These are phyloP conservation scores for Leishmania guyanensis DNA, from an alignment of 208 protist genomes.

Conservation along the genomic window DNA sequence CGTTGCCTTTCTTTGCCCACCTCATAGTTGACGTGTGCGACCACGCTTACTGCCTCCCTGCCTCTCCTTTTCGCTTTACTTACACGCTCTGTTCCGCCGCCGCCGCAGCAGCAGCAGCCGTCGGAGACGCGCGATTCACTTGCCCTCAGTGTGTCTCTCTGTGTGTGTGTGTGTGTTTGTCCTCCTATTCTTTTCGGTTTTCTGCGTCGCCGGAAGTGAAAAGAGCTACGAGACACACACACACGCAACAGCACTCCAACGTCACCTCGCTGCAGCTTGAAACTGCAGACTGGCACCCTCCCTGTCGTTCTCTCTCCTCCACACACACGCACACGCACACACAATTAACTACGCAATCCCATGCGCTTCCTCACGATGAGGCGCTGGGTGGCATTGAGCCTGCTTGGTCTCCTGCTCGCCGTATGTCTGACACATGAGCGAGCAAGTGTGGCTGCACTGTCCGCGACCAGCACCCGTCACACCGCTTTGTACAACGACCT, in stretches of 20 bases:
- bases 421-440: constrained; percentile 14
- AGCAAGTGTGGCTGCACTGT: constrained; percentile 12
- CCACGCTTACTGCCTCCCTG: no score
- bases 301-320: neutral
- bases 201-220: constrained; percentile 8
- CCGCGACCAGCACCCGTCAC: constrained; percentile 14
- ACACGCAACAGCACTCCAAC: neutral
- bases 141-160: constrained; percentile 6
- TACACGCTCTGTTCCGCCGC: neutral
- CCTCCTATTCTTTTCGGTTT: neutral
- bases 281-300: neutral
- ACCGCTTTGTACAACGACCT: constrained; percentile 76
- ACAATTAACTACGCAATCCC: neutral
- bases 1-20: no score
- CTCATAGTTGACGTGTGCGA: no score
- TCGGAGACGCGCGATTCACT: neutral
- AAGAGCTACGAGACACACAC: neutral
- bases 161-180: constrained; percentile 1
- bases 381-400: constrained; percentile 7
- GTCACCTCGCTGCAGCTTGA: neutral
- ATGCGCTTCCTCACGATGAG: neutral
- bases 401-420: constrained; percentile 28
- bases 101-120: neutral
- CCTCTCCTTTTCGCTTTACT: neutral
- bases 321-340: neutral